Evolutionary conservation across 345 rosid genomes (phyloP).

Genomic region (Moricandia moricandioides): DNA sequence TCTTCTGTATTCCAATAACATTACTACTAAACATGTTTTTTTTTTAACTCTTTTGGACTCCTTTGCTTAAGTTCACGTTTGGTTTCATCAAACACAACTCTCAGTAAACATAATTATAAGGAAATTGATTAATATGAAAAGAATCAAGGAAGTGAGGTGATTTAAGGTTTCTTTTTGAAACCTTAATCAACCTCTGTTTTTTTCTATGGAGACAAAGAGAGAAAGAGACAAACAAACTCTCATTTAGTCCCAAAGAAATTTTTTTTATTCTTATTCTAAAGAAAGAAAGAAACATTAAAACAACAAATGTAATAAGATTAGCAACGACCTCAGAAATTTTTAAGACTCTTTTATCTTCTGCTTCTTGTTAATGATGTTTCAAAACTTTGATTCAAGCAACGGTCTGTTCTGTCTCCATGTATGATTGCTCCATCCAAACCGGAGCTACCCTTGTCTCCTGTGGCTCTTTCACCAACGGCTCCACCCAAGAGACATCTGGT

Average conservation of each 20-base stretch:
- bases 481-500: constrained; percentile 81
- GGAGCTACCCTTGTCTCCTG: constrained; percentile 41
- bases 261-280: constrained; percentile 17
- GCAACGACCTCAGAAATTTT: constrained; percentile 20
- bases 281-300: constrained; percentile 28
- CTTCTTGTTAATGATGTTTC: constrained; percentile 21
- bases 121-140: constrained; percentile 25
- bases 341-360: constrained; percentile 4
- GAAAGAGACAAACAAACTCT: constrained; percentile 22
- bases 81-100: background rate
- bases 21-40: constrained; percentile 8
- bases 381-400: constrained; percentile 51
- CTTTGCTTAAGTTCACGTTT: constrained; percentile 6
- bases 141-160: constrained; percentile 29
- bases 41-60: background rate
- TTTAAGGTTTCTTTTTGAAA: constrained; percentile 23
- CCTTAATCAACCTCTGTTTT: constrained; percentile 30
- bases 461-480: constrained; percentile 63
- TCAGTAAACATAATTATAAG: background rate
- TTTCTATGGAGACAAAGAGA: constrained; percentile 24
- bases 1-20: constrained; percentile 22
- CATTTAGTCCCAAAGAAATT: background rate
- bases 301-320: constrained; percentile 31
- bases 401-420: constrained; percentile 77
- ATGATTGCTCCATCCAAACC: constrained; percentile 74